Evolutionary conservation across 345 rosid species (phyloP), one percentile per base, ranked within the genome.

Genomic region (Noccaea bulbosa): DNA sequence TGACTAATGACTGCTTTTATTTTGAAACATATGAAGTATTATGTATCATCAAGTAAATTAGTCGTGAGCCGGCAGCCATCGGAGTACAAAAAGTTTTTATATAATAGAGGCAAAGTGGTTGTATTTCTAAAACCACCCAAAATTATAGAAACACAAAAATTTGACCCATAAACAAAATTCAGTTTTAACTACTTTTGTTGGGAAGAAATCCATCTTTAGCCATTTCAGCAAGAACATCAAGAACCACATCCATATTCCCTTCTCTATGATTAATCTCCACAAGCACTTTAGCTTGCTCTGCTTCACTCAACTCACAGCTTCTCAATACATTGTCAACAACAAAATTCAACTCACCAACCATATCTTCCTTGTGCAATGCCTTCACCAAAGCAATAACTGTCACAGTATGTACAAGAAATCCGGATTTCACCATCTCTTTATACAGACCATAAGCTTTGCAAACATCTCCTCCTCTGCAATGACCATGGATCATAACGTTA

Each of bases 161-260:
- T 55, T 55, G 24, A 55, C 12, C 35, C 20, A 24, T 30, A 27
- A 32, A 46, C 30, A 48, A 17, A 39, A 17, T 52, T 46, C 16
- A 35, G 1, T 30, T 27, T 55, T 32, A 70, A 50, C 35, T 62
- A 65, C 76, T 81, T 6, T 81, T 72, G 20, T 87, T 82, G 2
- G 97, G 97, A 75, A 92, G 86, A 30, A 88, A 86, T n/a, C 98
- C 95, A 75, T 88, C 95, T 84, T 79, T 84, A 30, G 93, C 97
- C 97, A 88, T 90, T 76, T 87, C 88, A 45, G 86, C 77, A 32
- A 90, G 93, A 60, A 90, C 73, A 67, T 81, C 75, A 43, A 90
- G 80, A 78, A 82, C 91, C 0, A 79, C 86, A 82, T 87, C 87
- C 92, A 88, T 83, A 70, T 90, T 88, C 49, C 97, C 96, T 86